These are phyloP conservation scores for Nitzschia inconspicua DNA, from an alignment of 108 stramenopile genomes.

Conservation along the genomic window DNA sequence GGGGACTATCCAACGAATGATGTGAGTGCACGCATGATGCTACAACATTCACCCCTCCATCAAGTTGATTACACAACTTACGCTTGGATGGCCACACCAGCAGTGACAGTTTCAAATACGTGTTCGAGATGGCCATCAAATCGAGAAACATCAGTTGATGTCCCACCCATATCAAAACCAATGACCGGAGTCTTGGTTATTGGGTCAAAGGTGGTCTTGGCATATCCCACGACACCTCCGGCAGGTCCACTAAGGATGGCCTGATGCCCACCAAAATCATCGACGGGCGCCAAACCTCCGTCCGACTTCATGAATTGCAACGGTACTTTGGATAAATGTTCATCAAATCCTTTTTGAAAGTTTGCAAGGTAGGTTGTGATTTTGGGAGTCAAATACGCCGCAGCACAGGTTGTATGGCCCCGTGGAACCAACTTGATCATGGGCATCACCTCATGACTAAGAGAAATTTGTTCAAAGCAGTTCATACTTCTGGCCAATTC, in stretches of 20 bases:
- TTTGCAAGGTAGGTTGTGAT: slow-evolving; percentile 82
- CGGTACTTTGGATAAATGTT: slow-evolving; percentile 66
- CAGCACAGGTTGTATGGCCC: slow-evolving; percentile 92
- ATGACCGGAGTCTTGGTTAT: slow-evolving; percentile 76
- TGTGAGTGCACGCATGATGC: neutral
- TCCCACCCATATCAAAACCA: slow-evolving; percentile 99
- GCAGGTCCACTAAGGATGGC: slow-evolving; percentile 93
- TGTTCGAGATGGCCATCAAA: slow-evolving; percentile 89
- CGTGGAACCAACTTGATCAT: slow-evolving; percentile 95
- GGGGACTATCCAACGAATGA: slow-evolving; percentile 52
- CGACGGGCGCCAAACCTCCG: slow-evolving; percentile 93
- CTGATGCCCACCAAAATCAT: slow-evolving; percentile 93
- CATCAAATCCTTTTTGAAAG: slow-evolving; percentile 90
- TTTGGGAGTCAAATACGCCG: slow-evolving; percentile 96
- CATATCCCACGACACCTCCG: slow-evolving; percentile 95
- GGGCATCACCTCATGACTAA: slow-evolving; percentile 86
- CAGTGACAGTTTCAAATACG: slow-evolving; percentile 96
- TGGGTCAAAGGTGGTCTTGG: slow-evolving; percentile 82
- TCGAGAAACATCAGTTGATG: slow-evolving; percentile 91
- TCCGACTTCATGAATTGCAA: slow-evolving; percentile 97
- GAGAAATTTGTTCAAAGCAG: slow-evolving; percentile 87
- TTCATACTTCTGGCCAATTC: slow-evolving; percentile 78
- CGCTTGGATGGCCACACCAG: slow-evolving; percentile 92
- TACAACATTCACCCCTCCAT: neutral
- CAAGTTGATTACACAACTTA: slow-evolving; percentile 6